Evolutionary conservation across 208 protist genomes (phyloP).

Genomic region (Leishmania turanica): DNA sequence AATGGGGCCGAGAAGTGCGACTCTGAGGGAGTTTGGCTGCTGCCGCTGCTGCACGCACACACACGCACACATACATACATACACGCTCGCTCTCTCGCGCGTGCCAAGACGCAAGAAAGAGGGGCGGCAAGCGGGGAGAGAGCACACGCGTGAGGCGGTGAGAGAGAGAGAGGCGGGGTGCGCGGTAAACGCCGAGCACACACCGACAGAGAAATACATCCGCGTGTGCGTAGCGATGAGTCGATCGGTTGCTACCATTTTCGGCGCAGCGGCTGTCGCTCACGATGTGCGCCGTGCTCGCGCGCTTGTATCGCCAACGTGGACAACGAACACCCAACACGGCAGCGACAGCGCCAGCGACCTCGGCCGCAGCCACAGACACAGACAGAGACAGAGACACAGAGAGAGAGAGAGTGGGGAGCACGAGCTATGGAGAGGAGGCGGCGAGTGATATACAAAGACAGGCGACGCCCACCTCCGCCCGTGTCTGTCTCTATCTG

Average conservation of each 20-base stretch:
- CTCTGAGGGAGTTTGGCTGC: background rate
- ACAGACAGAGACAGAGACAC: background rate
- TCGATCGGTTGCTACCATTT: background rate
- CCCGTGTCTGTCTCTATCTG: background rate
- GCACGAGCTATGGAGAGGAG: background rate
- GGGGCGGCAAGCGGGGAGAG: background rate
- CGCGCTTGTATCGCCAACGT: background rate
- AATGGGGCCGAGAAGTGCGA: background rate
- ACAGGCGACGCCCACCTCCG: background rate
- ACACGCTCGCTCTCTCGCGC: background rate
- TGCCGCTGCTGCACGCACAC: background rate
- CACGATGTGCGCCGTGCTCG: background rate
- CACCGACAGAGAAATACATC: background rate
- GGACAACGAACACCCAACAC: background rate
- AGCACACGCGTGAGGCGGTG: background rate
- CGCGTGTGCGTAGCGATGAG: background rate
- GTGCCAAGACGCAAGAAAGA: background rate
- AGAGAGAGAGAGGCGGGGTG: background rate
- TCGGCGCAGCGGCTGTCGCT: background rate
- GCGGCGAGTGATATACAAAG: background rate
- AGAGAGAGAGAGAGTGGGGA: background rate
- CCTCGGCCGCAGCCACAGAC: background rate
- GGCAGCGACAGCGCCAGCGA: background rate
- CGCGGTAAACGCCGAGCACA: background rate
- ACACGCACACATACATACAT: background rate